These are phyloP conservation scores for Ganoderma multipileum DNA, from an alignment of 1,284 basidiomycete genomes.

Conservation along the genomic window DNA sequence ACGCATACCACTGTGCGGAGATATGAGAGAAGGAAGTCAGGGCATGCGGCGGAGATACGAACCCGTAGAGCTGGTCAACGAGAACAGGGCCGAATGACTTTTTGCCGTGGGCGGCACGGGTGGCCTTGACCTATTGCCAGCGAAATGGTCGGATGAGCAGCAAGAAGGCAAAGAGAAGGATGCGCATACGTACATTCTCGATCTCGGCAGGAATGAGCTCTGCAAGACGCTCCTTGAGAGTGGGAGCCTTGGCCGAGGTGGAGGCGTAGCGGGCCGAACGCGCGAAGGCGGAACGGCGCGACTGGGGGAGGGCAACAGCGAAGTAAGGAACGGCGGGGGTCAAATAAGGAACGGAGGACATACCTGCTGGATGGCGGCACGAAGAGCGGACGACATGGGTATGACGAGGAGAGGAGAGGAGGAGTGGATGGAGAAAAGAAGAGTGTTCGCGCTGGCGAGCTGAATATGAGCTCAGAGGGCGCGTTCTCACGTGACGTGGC, in stretches of 20 bases:
- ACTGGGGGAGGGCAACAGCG: constrained; percentile 30
- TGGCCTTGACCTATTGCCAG: constrained; percentile 75
- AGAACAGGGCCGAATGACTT: constrained; percentile 90
- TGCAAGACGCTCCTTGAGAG: constrained; percentile 89
- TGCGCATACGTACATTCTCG: constrained; percentile 80
- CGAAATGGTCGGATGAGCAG: neutral
- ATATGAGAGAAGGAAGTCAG: constrained; percentile 15
- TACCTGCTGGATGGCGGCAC: constrained; percentile 57
- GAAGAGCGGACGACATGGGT: constrained; percentile 44
- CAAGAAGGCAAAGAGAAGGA: constrained; percentile 14
- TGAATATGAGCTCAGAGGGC: constrained; percentile 32
- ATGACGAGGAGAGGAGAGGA: constrained; percentile 28
- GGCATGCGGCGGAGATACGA: constrained; percentile 33
- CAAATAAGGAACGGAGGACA: constrained; percentile 29
- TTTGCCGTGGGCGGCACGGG: constrained; percentile 85
- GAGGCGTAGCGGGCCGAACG: constrained; percentile 67
- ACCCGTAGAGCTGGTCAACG: constrained; percentile 93
- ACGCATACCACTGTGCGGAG: constrained; percentile 83
- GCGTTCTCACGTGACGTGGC: constrained; percentile 29
- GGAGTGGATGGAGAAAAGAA: constrained; percentile 25
- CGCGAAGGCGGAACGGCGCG: constrained; percentile 52
- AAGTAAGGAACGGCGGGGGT: constrained; percentile 11
- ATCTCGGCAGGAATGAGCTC: constrained; percentile 91
- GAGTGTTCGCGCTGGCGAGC: constrained; percentile 23
- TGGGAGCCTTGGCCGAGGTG: constrained; percentile 70